Percentiles rank a stretch among this genome's conserved stretches.
phyloP scores from a whole-genome alignment of 148 eudicot genomes.

The Nyssa sinensis region DNA sequence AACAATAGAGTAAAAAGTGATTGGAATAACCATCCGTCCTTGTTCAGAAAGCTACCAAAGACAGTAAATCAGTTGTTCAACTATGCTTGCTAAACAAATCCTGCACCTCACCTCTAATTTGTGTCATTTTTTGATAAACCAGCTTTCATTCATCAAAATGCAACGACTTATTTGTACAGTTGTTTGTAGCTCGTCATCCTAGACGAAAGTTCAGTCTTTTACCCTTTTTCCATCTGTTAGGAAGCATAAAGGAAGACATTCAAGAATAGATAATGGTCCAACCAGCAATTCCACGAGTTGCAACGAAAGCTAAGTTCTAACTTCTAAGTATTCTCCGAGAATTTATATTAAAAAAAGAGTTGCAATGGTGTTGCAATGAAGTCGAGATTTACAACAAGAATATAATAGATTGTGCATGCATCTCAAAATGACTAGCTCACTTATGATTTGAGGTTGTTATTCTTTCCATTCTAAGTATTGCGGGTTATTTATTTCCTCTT shows the following conservation, averaged over 20 bases:
- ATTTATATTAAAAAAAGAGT: background rate
- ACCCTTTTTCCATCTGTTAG: background rate
- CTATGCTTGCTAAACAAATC: too few species aligned
- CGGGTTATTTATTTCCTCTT: background rate
- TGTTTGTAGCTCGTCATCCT: too few species aligned
- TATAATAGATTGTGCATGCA: constrained; percentile 3
- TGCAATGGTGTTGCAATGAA: background rate
- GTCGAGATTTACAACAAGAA: background rate
- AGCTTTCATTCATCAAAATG: background rate
- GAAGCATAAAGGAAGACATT: background rate
- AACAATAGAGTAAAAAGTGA: background rate
- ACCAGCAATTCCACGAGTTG: background rate
- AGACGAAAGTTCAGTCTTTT: too few species aligned
- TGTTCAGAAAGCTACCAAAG: too few species aligned
- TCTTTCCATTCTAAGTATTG: background rate
- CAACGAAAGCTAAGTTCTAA: background rate
- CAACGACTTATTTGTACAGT: background rate
- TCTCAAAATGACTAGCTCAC: background rate
- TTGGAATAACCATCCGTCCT: background rate
- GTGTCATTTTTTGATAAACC: background rate
- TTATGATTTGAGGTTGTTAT: background rate
- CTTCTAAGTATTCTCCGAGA: background rate
- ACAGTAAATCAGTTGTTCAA: too few species aligned
- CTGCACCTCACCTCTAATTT: too few species aligned
- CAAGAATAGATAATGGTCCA: too few species aligned